Conservation (phyloP, 805 yeast genomes). For the Barnettozyma californica region DNA sequence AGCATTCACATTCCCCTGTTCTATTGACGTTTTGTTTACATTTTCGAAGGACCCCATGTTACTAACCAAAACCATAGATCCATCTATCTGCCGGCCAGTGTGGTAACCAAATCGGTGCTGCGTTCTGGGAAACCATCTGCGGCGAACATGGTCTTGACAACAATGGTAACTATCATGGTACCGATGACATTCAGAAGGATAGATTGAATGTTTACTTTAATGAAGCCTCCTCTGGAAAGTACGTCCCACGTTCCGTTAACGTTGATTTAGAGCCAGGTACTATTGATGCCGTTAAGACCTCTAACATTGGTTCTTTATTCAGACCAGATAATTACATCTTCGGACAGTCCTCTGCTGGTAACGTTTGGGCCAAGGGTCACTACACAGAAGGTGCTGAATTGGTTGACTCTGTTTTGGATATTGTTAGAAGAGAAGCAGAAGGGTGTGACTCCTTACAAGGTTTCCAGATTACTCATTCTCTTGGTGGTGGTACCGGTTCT, state of each 20-base stretch:
- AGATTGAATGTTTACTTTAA: slow-evolving; percentile 94
- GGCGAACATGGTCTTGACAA: slow-evolving; percentile 80
- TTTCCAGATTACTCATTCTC: slow-evolving; percentile 91
- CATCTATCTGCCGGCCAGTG: slow-evolving; percentile 97
- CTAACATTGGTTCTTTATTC: slow-evolving; percentile 83
- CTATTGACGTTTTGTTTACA: slow-evolving; percentile 3
- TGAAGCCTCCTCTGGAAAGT: slow-evolving; percentile 94
- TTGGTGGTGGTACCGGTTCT: slow-evolving; percentile 99
- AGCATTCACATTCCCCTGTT: not conserved
- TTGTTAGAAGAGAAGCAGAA: slow-evolving; percentile 92
- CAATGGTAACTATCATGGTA: slow-evolving; percentile 67
- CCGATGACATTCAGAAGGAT: slow-evolving; percentile 60
- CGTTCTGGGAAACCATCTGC: slow-evolving; percentile 90
- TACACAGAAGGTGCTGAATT: slow-evolving; percentile 96
- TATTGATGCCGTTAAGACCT: slow-evolving; percentile 93
- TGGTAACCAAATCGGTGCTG: slow-evolving; percentile 97
- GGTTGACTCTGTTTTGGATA: slow-evolving; percentile 89
- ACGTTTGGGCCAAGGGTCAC: slow-evolving; percentile 98
- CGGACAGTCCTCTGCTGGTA: slow-evolving; percentile 98
- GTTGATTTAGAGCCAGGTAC: slow-evolving; percentile 98
- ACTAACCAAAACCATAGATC: slow-evolving; percentile 44
- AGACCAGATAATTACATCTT: slow-evolving; percentile 97
- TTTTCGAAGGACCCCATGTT: not conserved
- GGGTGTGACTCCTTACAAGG: slow-evolving; percentile 98
- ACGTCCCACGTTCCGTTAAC: slow-evolving; percentile 95